A percentile compares a stretch with the other conserved stretches of the same genome.
phyloP scores from a whole-genome alignment of 2,329 filamentous ascomycete genomes.

The Stromatinia cepivora region DNA sequence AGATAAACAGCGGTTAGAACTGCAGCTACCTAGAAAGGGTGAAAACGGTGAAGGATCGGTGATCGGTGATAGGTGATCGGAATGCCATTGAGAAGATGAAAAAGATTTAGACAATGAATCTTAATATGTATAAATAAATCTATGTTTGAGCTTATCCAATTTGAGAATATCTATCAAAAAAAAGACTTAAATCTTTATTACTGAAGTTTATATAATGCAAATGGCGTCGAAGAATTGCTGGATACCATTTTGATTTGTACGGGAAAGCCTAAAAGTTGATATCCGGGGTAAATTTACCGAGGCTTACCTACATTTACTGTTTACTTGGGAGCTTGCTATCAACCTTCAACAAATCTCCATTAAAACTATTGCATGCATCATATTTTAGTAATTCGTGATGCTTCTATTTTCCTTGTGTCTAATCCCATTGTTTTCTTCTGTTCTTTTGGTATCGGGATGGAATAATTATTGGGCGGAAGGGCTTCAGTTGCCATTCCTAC shows the following conservation, averaged over 20 bases:
- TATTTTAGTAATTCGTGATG: slow-evolving; percentile 20
- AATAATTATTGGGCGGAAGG: slow-evolving; percentile 14
- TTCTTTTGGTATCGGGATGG: slow-evolving; percentile 16
- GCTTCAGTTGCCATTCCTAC: slow-evolving; percentile 16
- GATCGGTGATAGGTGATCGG: not conserved
- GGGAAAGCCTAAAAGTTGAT: not conserved
- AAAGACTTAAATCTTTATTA: not conserved
- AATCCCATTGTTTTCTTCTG: slow-evolving; percentile 6
- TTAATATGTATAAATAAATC: too few species aligned
- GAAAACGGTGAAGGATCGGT: not conserved
- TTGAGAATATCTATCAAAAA: not conserved
- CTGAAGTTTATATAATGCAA: not conserved
- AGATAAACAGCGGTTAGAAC: not conserved
- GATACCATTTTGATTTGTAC: not conserved
- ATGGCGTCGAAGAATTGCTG: not conserved
- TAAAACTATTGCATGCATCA: slow-evolving; percentile 12
- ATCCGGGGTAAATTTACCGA: slow-evolving; percentile 14
- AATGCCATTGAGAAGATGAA: too few species aligned
- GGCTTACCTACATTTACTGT: not conserved
- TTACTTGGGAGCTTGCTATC: not conserved
- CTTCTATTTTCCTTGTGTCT: slow-evolving; percentile 16
- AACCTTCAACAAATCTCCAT: slow-evolving; percentile 5
- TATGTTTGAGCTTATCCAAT: too few species aligned
- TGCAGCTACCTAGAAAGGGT: not conserved
- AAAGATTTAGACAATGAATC: too few species aligned